Evolutionary conservation across 768 basidiomycete genomes (phyloP), one percentile per base, ranked within the genome.

Genomic region (Leccinum sublutescens): DNA sequence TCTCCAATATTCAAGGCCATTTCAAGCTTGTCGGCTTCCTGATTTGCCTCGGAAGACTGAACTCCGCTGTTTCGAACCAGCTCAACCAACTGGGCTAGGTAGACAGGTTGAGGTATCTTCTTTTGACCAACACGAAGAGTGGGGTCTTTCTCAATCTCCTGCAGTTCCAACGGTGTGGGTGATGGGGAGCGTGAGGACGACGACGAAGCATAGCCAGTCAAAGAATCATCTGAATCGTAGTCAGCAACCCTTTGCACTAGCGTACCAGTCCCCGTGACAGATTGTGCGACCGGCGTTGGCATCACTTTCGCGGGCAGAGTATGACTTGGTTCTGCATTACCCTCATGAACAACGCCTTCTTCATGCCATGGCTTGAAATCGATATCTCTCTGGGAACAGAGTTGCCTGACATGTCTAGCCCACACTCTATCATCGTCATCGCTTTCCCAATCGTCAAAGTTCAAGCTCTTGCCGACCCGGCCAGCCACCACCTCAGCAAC

Each of bases 381-480:
- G 2, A 80, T 69, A 62, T 91, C 87, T 47, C 81, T 78, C 21
- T 68, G 73, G 40, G 71, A 66, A 38, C 85, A 72, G 53, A 91
- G 75, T 10, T 71, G 63, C 58, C 93, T 79, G 51, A 97, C 63
- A 14, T 75, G 75, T 55, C 87, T 76, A 17, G 84, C 85, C 85
- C 91, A 92, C 21, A 69, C 74, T 60, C 80, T 85, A 8, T 84
- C 87, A 27, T 82, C 78, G 4, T 84, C 86, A 1, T 85, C 81
- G 1, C 89, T 93, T 8, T 90, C 88, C 95, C 95, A 97, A 43
- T 82, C 85, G 0, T 83, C 87, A 63, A 99, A 98, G 58, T 85
- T 79, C 21, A 98, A 78, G 51, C 80, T 80, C 69, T 89, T 89
- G 6, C 85, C 82, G 14, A 79, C 78, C 27, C 78, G 76, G 5